Evolutionary conservation across 2,329 filamentous ascomycete genomes (phyloP).

Genomic region (Microcyclosporella mali): DNA sequence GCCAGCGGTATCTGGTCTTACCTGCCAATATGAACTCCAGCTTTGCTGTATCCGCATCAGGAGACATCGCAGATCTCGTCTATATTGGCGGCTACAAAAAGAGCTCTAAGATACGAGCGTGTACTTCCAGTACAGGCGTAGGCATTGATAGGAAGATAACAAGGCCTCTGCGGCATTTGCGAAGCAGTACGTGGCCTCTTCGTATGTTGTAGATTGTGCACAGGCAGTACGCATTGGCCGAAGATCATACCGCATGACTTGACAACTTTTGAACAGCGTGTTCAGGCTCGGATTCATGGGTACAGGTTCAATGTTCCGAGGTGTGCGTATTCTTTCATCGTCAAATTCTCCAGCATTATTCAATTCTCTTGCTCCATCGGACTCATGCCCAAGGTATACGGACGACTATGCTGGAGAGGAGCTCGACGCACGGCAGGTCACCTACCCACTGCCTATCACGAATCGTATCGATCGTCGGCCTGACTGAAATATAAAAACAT

Average conservation of each 20-base stretch:
- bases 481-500: conserved; percentile 45
- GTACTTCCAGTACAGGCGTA: conserved; percentile 40
- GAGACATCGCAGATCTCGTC: conserved; percentile 55
- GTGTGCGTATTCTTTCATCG: conserved; percentile 53
- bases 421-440: conserved; percentile 43
- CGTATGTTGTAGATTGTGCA: no score
- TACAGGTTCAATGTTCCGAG: conserved; percentile 48
- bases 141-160: conserved; percentile 45
- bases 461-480: conserved; percentile 51
- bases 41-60: no score
- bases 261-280: no score
- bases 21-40: no score
- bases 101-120: conserved; percentile 55
- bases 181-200: conserved; percentile 35
- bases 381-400: conserved; percentile 55
- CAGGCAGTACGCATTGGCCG: no score
- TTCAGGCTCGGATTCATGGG: conserved; percentile 59
- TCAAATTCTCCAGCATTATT: conserved; percentile 50
- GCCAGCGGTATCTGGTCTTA: no score
- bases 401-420: conserved; percentile 48
- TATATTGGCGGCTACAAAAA: conserved; percentile 58
- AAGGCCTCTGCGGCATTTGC: conserved; percentile 55
- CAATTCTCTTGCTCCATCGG: conserved; percentile 59
- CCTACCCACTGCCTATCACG: conserved; percentile 50
- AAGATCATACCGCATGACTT: no score